A percentile compares a stretch with the other conserved stretches of the same genome.
Evolutionary conservation across 345 rosid genomes (phyloP).

Genomic region (Erodium maritimum): DNA sequence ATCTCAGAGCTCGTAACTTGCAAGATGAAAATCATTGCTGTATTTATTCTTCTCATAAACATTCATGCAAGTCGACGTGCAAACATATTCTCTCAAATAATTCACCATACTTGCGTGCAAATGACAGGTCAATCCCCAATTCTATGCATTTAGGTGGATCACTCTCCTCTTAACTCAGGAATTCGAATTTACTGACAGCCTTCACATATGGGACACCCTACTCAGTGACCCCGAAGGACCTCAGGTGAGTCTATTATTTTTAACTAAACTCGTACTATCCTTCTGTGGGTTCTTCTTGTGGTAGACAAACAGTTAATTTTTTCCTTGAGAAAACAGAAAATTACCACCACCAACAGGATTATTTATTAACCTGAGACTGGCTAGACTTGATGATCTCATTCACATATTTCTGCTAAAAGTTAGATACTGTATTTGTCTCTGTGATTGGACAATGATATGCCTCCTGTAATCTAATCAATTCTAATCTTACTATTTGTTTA

Average conservation of each 20-base stretch:
- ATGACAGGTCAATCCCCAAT: constrained; percentile 91
- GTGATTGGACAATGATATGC: too few relatives aligned
- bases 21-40: not conserved
- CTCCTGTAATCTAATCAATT: too few relatives aligned
- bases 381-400: too few relatives aligned
- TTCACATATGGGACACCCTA: constrained; percentile 91
- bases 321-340: too few relatives aligned
- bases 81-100: not conserved
- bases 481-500: too few relatives aligned
- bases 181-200: constrained; percentile 79
- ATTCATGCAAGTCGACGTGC: not conserved
- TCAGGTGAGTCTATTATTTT: constrained; percentile 35
- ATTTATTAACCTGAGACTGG: too few relatives aligned
- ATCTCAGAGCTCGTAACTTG: too few relatives aligned
- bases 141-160: constrained; percentile 96
- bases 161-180: constrained; percentile 95
- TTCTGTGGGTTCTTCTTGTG: not conserved
- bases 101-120: not conserved
- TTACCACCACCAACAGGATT: too few relatives aligned
- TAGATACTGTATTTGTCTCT: too few relatives aligned
- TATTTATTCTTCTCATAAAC: not conserved
- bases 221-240: constrained; percentile 93
- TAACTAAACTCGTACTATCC: not conserved
- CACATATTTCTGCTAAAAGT: too few relatives aligned
- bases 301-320: not conserved